phyloP scores from a whole-genome alignment of 192 early-diverging fungal species.

The Lobosporangium transversale region DNA sequence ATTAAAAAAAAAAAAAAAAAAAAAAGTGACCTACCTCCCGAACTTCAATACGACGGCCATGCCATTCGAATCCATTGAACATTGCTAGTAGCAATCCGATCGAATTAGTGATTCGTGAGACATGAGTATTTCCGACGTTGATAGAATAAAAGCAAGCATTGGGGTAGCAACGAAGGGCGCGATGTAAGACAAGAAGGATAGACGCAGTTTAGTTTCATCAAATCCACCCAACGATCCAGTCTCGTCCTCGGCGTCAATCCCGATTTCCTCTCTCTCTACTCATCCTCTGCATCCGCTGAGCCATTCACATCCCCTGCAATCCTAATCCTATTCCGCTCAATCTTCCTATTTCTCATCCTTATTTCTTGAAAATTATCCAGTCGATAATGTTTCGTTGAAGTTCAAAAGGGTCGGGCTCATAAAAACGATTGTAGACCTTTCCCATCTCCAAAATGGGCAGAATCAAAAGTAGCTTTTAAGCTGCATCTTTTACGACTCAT shows the following conservation, averaged over 20 bases:
- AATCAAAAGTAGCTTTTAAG: too few species aligned
- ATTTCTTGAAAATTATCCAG: not conserved
- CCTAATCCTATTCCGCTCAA: not conserved
- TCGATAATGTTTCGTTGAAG: too few species aligned
- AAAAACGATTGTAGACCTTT: too few species aligned
- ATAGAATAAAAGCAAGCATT: not conserved
- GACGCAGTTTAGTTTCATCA: constrained; percentile 9
- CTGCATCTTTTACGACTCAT: too few species aligned
- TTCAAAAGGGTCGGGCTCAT: too few species aligned
- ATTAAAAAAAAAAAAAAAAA: constrained; percentile 1
- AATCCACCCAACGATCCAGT: not conserved
- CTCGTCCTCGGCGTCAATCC: not conserved
- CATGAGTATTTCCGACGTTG: not conserved
- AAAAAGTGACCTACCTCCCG: constrained; percentile 71
- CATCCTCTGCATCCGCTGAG: not conserved
- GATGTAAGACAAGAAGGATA: constrained; percentile 13
- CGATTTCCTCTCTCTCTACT: not conserved
- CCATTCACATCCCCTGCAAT: constrained; percentile 1
- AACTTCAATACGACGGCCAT: constrained; percentile 80
- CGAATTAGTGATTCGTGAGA: not conserved
- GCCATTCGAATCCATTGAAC: constrained; percentile 84
- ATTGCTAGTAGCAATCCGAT: constrained; percentile 61
- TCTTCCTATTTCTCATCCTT: not conserved
- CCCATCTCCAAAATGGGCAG: too few species aligned
- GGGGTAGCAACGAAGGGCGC: not conserved